phyloP scores from a whole-genome alignment of 345 rosid genomes.

The Bruguiera parviflora region DNA sequence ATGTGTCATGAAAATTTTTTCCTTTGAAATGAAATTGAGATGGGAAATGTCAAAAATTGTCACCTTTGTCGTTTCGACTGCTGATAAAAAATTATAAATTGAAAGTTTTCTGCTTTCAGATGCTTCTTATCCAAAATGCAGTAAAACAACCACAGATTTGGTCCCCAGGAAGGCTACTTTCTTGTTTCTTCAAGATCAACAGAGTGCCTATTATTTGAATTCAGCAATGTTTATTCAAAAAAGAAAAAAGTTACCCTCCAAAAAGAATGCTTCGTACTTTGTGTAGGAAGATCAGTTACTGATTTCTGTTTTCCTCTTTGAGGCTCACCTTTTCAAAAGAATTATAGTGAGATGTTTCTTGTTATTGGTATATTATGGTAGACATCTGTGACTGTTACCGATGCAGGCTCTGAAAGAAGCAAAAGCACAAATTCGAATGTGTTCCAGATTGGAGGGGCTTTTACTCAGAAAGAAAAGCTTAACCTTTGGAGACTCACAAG shows the following conservation, averaged over 20 bases:
- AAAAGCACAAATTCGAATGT: conserved; percentile 62
- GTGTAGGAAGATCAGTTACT: not conserved
- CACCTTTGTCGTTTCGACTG: too few species aligned
- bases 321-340: not conserved
- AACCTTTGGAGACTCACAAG: conserved; percentile 77
- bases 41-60: not conserved
- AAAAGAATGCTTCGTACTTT: not conserved
- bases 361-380: not conserved
- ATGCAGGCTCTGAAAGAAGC: conserved; percentile 76
- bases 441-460: conserved; percentile 81
- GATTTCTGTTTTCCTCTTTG: not conserved
- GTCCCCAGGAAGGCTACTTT: too few species aligned
- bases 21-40: conserved; percentile 2
- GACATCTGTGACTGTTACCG: not conserved
- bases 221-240: not conserved
- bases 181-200: too few species aligned
- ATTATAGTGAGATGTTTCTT: not conserved
- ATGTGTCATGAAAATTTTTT: not conserved
- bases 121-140: too few species aligned
- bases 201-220: too few species aligned
- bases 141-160: too few species aligned
- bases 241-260: not conserved
- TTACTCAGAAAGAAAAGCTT: conserved; percentile 61
- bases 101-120: too few species aligned
- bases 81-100: too few species aligned